Evolutionary conservation across 2,329 filamentous ascomycete genomes (phyloP).

Genomic region (Pseudonectria buxi): DNA sequence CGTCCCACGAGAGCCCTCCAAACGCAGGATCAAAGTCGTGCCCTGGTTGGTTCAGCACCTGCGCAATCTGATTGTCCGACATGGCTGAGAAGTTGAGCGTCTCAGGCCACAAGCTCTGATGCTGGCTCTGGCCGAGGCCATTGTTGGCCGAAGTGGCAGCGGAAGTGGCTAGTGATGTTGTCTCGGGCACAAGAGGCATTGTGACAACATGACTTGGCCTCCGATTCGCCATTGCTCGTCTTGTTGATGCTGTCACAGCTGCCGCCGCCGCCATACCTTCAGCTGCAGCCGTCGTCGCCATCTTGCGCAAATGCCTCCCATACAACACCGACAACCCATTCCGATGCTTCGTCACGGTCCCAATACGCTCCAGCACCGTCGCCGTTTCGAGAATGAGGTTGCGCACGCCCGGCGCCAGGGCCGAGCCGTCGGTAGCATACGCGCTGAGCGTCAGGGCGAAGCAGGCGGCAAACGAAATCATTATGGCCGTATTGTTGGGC

Average conservation of each 20-base stretch:
- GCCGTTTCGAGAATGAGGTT: conserved; percentile 62
- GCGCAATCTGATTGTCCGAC: conserved; percentile 62
- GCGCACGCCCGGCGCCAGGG: conserved; percentile 55
- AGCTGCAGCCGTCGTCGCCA: conserved; percentile 33
- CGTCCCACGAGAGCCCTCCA: conserved; percentile 51
- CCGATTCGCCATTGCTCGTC: background rate
- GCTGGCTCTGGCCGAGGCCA: background rate
- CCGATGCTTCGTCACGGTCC: conserved; percentile 57
- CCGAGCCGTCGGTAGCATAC: conserved; percentile 49
- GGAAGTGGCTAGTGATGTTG: background rate
- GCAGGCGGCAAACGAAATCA: conserved; percentile 70
- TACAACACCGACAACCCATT: conserved; percentile 56
- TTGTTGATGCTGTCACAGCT: background rate
- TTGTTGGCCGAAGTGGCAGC: background rate
- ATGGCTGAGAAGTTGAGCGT: conserved; percentile 59
- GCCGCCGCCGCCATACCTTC: conserved; percentile 11
- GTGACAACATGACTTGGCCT: too few species aligned
- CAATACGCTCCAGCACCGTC: conserved; percentile 62
- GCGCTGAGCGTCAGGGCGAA: conserved; percentile 60
- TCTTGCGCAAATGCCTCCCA: conserved; percentile 38
- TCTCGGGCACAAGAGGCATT: background rate
- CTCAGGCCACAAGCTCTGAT: conserved; percentile 36
- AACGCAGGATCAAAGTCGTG: conserved; percentile 51
- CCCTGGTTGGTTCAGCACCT: conserved; percentile 57
- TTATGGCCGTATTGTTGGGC: conserved; percentile 73